Percentiles rank a stretch among this genome's conserved stretches.
Evolutionary conservation across 176 grass and related monocot genomes (phyloP).

Genomic region (Oryza punctata): DNA sequence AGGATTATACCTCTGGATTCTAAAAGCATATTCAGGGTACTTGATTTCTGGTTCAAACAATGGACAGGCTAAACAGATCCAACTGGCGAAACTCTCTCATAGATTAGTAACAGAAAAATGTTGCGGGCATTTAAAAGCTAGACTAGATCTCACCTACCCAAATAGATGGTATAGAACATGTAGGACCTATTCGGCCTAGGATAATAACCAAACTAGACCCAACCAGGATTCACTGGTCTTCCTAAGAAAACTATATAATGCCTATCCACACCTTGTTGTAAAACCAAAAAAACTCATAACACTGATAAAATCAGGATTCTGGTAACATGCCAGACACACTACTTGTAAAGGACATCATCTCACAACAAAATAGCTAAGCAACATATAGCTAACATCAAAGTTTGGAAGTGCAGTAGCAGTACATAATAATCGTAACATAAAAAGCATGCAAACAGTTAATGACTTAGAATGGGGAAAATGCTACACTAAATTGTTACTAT

Average conservation of each 20-base stretch:
- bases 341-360: constrained; percentile 10
- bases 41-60: too few relatives aligned
- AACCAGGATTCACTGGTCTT: background rate
- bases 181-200: background rate
- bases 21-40: too few relatives aligned
- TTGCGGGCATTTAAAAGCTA: constrained; percentile 5
- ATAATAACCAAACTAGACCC: background rate
- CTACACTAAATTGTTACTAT: background rate
- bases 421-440: background rate
- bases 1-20: background rate
- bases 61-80: too few relatives aligned
- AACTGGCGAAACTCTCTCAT: background rate
- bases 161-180: background rate
- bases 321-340: background rate
- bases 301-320: too few relatives aligned
- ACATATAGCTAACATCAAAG: background rate
- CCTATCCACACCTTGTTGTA: background rate
- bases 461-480: background rate
- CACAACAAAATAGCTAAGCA: background rate
- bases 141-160: background rate
- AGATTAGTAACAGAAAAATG: background rate
- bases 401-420: background rate
- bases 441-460: background rate
- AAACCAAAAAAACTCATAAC: background rate
- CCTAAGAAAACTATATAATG: background rate